phyloP scores from a whole-genome alignment of 768 basidiomycete genomes.

The Rhizopogon salebrosus region DNA sequence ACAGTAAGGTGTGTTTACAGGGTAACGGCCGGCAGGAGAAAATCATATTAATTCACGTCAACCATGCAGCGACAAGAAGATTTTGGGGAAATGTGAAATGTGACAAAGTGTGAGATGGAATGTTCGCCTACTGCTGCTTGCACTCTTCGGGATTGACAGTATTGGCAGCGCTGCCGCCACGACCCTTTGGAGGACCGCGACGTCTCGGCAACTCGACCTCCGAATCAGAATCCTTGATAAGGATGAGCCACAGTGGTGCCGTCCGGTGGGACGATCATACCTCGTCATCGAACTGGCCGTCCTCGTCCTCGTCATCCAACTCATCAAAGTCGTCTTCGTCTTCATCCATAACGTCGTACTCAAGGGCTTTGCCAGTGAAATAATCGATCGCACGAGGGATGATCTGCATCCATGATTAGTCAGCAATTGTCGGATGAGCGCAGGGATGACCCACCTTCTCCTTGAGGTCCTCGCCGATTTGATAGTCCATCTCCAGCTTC shows the following conservation, averaged over 20 bases:
- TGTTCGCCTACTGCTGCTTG: conserved; percentile 71
- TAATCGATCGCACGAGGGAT: conserved; percentile 95
- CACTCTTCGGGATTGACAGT: conserved; percentile 74
- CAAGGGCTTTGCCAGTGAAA: conserved; percentile 95
- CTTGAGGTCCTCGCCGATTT: conserved; percentile 97
- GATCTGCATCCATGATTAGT: conserved; percentile 43
- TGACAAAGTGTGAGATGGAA: background rate
- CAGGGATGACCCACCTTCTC: conserved; percentile 63
- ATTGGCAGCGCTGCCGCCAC: conserved; percentile 37
- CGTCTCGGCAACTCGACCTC: conserved; percentile 60
- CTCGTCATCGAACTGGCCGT: conserved; percentile 56
- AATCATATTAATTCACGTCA: conserved; percentile 1
- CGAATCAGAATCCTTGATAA: conserved; percentile 58
- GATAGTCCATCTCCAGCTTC: conserved; percentile 94
- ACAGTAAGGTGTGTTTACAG: background rate
- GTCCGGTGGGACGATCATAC: conserved; percentile 29
- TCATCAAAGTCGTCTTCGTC: conserved; percentile 59
- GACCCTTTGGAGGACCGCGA: conserved; percentile 54
- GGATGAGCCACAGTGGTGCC: conserved; percentile 10
- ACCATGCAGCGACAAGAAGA: background rate
- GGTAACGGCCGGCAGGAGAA: background rate
- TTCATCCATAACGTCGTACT: conserved; percentile 62
- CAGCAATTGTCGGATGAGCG: background rate
- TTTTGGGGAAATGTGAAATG: background rate
- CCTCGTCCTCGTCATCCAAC: conserved; percentile 44